phyloP scores from a whole-genome alignment of 2,329 filamentous ascomycete species.

The Claviceps lovelessii region DNA sequence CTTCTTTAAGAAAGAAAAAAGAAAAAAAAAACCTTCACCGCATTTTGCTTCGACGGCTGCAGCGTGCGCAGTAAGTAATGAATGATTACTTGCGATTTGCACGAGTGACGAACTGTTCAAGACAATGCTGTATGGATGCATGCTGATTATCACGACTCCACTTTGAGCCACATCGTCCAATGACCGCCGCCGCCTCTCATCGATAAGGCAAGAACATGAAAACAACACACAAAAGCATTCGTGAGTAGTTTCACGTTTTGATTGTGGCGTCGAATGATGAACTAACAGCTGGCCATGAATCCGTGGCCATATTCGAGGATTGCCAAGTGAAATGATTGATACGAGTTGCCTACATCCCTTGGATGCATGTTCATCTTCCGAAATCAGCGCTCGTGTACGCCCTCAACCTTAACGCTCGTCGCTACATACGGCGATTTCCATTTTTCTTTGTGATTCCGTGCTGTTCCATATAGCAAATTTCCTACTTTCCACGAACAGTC shows the following conservation, averaged over 20 bases:
- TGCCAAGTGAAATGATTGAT: too few relatives aligned
- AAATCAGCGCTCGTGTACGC: too few relatives aligned
- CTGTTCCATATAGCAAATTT: too few relatives aligned
- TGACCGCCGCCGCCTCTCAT: neutral
- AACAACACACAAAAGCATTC: neutral
- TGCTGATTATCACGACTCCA: neutral
- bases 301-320: too few relatives aligned
- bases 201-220: neutral
- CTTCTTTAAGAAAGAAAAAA: too few relatives aligned
- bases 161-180: neutral
- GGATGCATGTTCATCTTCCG: too few relatives aligned
- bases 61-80: neutral
- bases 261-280: neutral
- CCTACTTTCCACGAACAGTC: too few relatives aligned
- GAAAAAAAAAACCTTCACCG: neutral
- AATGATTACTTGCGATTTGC: neutral
- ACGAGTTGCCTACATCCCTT: too few relatives aligned
- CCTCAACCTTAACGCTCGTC: too few relatives aligned
- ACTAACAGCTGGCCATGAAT: neutral
- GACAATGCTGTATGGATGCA: neutral
- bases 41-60: neutral
- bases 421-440: too few relatives aligned
- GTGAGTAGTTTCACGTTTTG: neutral
- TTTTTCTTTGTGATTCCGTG: too few relatives aligned
- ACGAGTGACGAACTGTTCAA: neutral